These are phyloP conservation scores for Coemansia sp. DNA, from an alignment of 192 early-diverging fungal genomes.

Conservation along the genomic window DNA sequence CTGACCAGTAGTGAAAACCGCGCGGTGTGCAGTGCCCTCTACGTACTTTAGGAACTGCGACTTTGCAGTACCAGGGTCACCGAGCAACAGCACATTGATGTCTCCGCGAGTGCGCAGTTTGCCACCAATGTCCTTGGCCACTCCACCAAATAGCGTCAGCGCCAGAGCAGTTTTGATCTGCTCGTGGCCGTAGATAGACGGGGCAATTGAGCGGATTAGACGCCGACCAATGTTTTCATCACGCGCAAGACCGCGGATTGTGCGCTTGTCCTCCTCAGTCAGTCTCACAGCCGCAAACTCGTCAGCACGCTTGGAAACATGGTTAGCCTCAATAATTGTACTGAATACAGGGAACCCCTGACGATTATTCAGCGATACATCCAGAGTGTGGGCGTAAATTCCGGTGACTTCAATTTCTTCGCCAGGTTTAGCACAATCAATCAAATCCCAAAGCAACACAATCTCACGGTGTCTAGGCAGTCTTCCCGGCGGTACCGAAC, in stretches of 20 bases:
- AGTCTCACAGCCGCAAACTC: conserved; percentile 81
- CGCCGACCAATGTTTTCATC: conserved; percentile 79
- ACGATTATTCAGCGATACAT: conserved; percentile 78
- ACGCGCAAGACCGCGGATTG: conserved; percentile 69
- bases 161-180: conserved; percentile 95
- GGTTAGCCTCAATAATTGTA: conserved; percentile 96
- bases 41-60: conserved; percentile 85
- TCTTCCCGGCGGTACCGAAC: conserved; percentile 91
- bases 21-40: conserved; percentile 80
- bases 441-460: conserved; percentile 92
- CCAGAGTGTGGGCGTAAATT: conserved; percentile 93
- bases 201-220: conserved; percentile 92
- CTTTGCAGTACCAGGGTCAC: conserved; percentile 86
- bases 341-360: conserved; percentile 98
- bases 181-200: conserved; percentile 98
- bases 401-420: conserved; percentile 96
- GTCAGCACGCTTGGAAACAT: conserved; percentile 86
- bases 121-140: conserved; percentile 88
- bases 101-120: conserved; percentile 97
- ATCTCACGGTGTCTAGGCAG: conserved; percentile 93
- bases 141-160: conserved; percentile 93
- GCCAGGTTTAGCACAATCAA: conserved; percentile 92
- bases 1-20: conserved; percentile 84
- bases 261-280: conserved; percentile 86
- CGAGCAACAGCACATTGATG: conserved; percentile 94